Conservation (phyloP, 768 basidiomycete genomes). For the Amylocystis lapponica region DNA sequence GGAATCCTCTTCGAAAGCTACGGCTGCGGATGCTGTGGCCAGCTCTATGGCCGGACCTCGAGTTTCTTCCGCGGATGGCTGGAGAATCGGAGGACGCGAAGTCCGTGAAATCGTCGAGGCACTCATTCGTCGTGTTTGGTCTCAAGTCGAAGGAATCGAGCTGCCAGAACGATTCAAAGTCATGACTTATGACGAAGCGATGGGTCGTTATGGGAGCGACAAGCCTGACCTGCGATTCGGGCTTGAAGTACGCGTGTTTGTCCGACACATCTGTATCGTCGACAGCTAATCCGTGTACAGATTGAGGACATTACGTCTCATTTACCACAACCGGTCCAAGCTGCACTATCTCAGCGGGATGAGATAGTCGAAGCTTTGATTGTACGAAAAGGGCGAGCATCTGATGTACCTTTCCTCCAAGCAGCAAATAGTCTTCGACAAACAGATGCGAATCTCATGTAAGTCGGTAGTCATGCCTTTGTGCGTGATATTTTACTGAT, state of each 20-base stretch:
- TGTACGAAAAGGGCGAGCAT: not conserved
- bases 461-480: not conserved
- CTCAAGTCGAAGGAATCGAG: constrained; percentile 52
- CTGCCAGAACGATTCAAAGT: constrained; percentile 66
- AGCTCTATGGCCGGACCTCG: constrained; percentile 17
- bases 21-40: not conserved
- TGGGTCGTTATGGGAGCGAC: constrained; percentile 92
- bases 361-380: constrained; percentile 15
- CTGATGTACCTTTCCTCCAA: constrained; percentile 1
- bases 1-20: not conserved
- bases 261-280: not conserved
- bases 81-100: constrained; percentile 85
- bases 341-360: constrained; percentile 6
- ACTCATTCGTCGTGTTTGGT: constrained; percentile 73
- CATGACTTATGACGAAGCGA: constrained; percentile 89
- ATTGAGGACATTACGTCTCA: constrained; percentile 17
- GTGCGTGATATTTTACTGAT: not conserved
- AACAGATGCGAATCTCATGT: not conserved
- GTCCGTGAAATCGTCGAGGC: constrained; percentile 76
- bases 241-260: constrained; percentile 55
- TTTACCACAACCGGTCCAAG: constrained; percentile 8
- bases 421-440: not conserved
- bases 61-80: constrained; percentile 30
- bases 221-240: constrained; percentile 91
- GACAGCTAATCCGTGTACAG: constrained; percentile 5